These are phyloP conservation scores for Pyrus pyrifolia DNA, from an alignment of 306 rosid genomes.

Conservation along the genomic window DNA sequence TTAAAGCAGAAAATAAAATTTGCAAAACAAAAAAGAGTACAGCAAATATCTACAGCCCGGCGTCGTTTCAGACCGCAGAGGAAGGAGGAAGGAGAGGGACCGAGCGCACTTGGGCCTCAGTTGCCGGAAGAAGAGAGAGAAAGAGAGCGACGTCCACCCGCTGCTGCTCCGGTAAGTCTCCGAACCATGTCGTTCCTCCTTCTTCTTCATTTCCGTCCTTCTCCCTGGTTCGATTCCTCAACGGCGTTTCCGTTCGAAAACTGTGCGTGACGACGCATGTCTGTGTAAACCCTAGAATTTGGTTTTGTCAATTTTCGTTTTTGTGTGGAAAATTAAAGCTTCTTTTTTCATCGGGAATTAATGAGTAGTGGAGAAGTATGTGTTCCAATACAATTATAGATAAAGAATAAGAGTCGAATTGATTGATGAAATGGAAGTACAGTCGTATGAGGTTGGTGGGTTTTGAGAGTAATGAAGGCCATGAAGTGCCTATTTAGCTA, in stretches of 20 bases:
- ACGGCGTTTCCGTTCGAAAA: neutral
- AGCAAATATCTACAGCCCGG: neutral
- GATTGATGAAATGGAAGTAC: neutral
- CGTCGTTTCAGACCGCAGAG: neutral
- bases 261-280: neutral
- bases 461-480: neutral
- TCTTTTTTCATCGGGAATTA: neutral
- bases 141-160: neutral
- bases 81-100: neutral
- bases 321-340: neutral
- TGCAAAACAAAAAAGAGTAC: no score
- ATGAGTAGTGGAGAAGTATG: neutral
- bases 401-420: neutral
- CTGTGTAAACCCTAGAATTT: slow-evolving; percentile 5
- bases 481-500: neutral
- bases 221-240: neutral
- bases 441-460: neutral
- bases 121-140: neutral
- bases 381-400: neutral
- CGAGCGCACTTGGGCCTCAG: neutral
- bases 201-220: neutral
- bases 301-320: neutral
- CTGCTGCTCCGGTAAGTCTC: neutral
- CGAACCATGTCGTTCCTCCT: neutral
- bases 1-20: no score